These are phyloP conservation scores for Emmonsia crescens DNA, from an alignment of 2,329 filamentous ascomycete genomes.

Conservation along the genomic window DNA sequence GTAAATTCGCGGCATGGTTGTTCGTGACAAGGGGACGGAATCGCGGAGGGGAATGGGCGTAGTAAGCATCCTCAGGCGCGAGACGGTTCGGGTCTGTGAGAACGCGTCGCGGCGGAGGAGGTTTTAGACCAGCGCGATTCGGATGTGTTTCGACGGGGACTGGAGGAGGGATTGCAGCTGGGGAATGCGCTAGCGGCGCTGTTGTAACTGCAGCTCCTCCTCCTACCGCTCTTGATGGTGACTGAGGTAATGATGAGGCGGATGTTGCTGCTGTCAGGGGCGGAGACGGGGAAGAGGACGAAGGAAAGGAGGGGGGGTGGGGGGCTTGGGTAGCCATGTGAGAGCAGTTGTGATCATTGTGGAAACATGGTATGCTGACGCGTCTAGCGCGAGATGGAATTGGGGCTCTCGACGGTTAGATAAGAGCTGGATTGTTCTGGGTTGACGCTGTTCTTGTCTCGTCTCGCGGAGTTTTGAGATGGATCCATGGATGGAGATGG, in stretches of 20 bases:
- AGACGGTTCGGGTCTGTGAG: conserved; percentile 56
- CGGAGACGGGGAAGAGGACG: background rate
- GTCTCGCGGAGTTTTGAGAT: background rate
- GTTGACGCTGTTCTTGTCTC: background rate
- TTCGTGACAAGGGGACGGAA: conserved; percentile 23
- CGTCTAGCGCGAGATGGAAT: background rate
- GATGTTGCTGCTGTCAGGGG: background rate
- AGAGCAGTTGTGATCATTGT: conserved; percentile 4
- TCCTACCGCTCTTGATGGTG: background rate
- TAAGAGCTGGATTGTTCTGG: background rate
- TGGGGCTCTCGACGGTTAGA: background rate
- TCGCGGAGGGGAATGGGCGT: conserved; percentile 50
- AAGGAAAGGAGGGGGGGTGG: background rate
- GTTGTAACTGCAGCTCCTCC: conserved; percentile 1
- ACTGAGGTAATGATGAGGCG: background rate
- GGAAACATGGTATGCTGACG: background rate
- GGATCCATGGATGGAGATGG: background rate
- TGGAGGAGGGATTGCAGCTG: conserved; percentile 32
- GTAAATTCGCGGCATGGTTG: conserved; percentile 28
- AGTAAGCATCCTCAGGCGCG: conserved; percentile 75
- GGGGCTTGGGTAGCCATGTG: conserved; percentile 3
- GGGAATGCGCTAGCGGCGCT: conserved; percentile 19
- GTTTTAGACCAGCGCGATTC: conserved; percentile 28
- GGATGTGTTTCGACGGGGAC: conserved; percentile 38
- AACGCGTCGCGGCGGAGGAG: conserved; percentile 20